A percentile compares a stretch with the other conserved stretches of the same genome.
Conservation (phyloP, 225 moss, liverwort and hornwort genomes). For the Pleurozium schreberi region DNA sequence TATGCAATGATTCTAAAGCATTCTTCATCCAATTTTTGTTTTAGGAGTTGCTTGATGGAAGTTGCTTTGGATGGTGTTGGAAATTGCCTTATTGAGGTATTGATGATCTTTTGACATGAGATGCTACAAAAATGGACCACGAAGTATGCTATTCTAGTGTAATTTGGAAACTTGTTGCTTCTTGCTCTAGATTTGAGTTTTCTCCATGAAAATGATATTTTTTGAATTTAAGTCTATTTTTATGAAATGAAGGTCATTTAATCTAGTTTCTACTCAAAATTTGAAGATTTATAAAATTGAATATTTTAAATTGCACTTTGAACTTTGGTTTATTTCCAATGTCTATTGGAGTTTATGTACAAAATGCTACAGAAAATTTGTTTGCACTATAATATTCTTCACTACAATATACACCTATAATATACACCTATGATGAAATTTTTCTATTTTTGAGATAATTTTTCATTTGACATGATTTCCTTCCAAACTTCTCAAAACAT, state of each 20-base stretch:
- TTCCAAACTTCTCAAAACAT: neutral
- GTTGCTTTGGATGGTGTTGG: neutral
- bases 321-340: neutral
- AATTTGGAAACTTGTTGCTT: neutral
- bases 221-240: neutral
- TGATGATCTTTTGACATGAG: neutral
- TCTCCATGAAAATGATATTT: neutral
- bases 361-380: rapidly evolving
- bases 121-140: too few relatives aligned
- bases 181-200: neutral
- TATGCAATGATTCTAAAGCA: neutral
- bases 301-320: neutral
- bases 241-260: neutral
- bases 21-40: neutral
- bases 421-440: neutral
- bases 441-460: neutral
- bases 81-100: neutral
- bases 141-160: neutral
- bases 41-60: too few relatives aligned
- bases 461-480: neutral
- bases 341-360: neutral
- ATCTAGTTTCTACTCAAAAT: neutral
- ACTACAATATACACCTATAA: neutral
- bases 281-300: neutral
- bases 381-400: neutral